These are phyloP conservation scores for Puccinia novopanici DNA, from an alignment of 1,284 basidiomycete genomes.

Conservation along the genomic window DNA sequence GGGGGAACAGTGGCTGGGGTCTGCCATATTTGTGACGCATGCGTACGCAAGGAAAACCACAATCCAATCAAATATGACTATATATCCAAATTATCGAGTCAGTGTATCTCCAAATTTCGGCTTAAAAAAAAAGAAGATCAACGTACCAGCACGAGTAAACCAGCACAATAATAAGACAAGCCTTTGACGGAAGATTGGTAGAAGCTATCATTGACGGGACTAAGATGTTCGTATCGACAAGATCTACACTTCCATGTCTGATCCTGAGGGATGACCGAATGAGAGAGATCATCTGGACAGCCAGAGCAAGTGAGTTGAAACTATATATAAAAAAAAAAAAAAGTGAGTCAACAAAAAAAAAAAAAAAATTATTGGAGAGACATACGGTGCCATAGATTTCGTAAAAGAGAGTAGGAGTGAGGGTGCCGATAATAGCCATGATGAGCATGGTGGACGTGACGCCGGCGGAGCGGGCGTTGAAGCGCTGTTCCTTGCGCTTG, in stretches of 20 bases:
- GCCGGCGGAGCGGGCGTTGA: slow-evolving; percentile 96
- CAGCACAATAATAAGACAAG: slow-evolving; percentile 92
- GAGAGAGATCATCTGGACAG: slow-evolving; percentile 66
- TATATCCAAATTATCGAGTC: background rate
- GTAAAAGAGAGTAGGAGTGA: slow-evolving; percentile 96
- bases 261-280: slow-evolving; percentile 56
- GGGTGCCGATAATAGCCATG: slow-evolving; percentile 97
- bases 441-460: slow-evolving; percentile 99
- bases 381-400: slow-evolving; percentile 95
- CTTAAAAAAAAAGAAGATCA: background rate
- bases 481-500: slow-evolving; percentile 89
- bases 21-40: slow-evolving; percentile 99
- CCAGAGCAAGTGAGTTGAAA: slow-evolving; percentile 91
- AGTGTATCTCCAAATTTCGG: no score
- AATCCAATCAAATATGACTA: slow-evolving; percentile 95
- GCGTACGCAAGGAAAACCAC: slow-evolving; percentile 98
- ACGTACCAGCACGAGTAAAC: slow-evolving; percentile 80
- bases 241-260: slow-evolving; percentile 81
- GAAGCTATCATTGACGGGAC: slow-evolving; percentile 89
- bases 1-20: slow-evolving; percentile 69
- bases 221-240: slow-evolving; percentile 93
- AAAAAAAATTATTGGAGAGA: slow-evolving; percentile 54
- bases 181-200: slow-evolving; percentile 92
- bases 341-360: background rate
- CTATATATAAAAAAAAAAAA: slow-evolving; percentile 60